Evolutionary conservation across 2,329 filamentous ascomycete species (phyloP), one percentile per base, ranked within the genome.

Genomic region (Scytalidium sp.): DNA sequence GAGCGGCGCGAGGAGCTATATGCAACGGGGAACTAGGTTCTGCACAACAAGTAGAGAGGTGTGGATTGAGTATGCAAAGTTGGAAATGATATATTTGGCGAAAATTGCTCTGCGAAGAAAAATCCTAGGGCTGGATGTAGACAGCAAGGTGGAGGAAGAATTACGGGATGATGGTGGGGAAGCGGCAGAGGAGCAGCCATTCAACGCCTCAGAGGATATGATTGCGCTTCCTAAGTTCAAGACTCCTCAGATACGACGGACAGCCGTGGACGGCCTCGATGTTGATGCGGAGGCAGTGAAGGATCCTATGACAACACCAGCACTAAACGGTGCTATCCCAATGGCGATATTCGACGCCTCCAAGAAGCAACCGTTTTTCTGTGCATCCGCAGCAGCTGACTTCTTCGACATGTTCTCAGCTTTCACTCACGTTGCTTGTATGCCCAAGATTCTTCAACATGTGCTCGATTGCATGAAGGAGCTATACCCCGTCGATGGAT

Each of bases 81-180:
- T 93, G 63, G 94, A 99, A 75, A 90, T 96, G 83, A 86, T 94
- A 55, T 97, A 96, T 76, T 76, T 97, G 49, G 83, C 81, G 46
- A 91, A 88, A 71, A 83, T 97, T 63, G 84, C 88, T 51, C 83
- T 82, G 53, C 82, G 90, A 66, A 84, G 85, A 68, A 78, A 78
- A 59, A 81, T 88, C 48, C 65, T 89, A 50, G 85, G 84, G 3
- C 66, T 88, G 50, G 82, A 85, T 56, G 70, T 68, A 5, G 69
- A 69, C 41, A 70, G 72, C 48, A 68, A 67, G 8, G 66, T 67
- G 2, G 67, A 70, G 20, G 64, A 70, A 55, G 61, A 68, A 45
- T n/a, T 15, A n/a, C 6, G 17, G 17, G 66, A 79, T 42, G 72
- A 75, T 19, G 74, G 67, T 47, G 67, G 79, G 23, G 72, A 75